Conservation (phyloP, 1,284 basidiomycete species). For the Boletus semigastroideus region DNA sequence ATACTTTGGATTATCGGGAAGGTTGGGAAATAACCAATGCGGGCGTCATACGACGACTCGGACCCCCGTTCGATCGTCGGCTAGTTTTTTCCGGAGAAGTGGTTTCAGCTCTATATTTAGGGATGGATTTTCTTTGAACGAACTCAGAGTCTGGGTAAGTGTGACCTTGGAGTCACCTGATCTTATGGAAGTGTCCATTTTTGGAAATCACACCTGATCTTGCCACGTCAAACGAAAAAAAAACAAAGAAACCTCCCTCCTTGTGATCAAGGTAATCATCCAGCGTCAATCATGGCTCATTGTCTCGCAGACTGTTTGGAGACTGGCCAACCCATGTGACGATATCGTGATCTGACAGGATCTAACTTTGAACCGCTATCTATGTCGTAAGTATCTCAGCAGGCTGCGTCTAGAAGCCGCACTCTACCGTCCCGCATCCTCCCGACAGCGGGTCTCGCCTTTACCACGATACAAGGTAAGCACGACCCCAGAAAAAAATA, state of each 20-base stretch:
- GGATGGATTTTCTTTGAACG: background rate
- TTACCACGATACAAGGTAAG: constrained; percentile 1
- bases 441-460: background rate
- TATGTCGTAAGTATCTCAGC: background rate
- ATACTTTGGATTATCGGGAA: background rate
- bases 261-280: background rate
- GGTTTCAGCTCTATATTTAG: background rate
- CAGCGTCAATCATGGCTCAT: background rate
- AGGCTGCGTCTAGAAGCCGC: too few species aligned
- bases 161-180: background rate
- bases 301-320: background rate
- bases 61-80: background rate
- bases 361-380: too few species aligned
- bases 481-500: too few species aligned
- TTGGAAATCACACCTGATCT: background rate
- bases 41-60: too few species aligned
- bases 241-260: too few species aligned
- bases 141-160: too few species aligned
- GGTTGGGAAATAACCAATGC: background rate
- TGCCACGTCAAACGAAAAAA: background rate
- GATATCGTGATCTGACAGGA: background rate
- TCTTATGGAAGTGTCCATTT: background rate
- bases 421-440: background rate
- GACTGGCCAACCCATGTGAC: background rate
- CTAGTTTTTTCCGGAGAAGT: background rate